Percentiles rank a stretch among this genome's conserved stretches.
These are phyloP conservation scores for Globisporangium paddicum DNA, from an alignment of 352 stramenopile genomes.

Conservation along the genomic window DNA sequence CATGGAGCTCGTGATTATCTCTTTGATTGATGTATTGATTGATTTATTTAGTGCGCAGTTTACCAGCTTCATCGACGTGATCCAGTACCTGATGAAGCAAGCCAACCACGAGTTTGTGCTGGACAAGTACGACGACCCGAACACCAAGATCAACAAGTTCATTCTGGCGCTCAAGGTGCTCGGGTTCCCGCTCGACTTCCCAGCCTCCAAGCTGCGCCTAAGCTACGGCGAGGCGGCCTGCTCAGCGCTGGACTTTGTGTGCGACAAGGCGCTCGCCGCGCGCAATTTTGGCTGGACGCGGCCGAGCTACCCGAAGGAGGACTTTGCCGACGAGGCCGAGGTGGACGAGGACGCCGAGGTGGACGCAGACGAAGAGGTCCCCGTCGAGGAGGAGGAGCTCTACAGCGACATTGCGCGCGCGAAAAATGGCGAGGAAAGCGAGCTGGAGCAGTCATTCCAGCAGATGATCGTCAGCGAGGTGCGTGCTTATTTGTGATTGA, in stretches of 20 bases:
- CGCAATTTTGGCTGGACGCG: conserved; percentile 62
- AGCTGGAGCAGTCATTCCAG: conserved; percentile 73
- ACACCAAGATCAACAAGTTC: conserved; percentile 86
- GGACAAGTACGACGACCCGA: conserved; percentile 87
- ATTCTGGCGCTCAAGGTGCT: conserved; percentile 79
- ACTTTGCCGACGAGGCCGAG: conserved; percentile 61
- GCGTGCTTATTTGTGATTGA: neutral
- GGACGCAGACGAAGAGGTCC: conserved; percentile 18
- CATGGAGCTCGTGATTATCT: neutral
- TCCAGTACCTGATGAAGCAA: conserved; percentile 70
- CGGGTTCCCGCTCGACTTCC: conserved; percentile 79
- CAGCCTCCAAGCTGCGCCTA: conserved; percentile 70
- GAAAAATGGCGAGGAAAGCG: conserved; percentile 36
- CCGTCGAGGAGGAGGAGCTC: conserved; percentile 22
- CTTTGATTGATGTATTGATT: neutral
- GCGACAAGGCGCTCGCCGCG: conserved; percentile 67
- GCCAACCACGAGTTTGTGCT: conserved; percentile 76
- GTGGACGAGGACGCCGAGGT: conserved; percentile 52
- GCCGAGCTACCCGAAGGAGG: conserved; percentile 69
- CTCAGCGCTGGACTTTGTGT: conserved; percentile 72
- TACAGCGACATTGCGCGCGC: conserved; percentile 55
- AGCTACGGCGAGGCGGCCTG: conserved; percentile 77
- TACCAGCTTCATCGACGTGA: conserved; percentile 72
- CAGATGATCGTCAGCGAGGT: conserved; percentile 82
- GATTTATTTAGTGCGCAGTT: conserved; percentile 51